Base-by-base conservation (phyloP, 2,329 filamentous ascomycete species). In the Pseudogymnoascus sp. region DNA sequence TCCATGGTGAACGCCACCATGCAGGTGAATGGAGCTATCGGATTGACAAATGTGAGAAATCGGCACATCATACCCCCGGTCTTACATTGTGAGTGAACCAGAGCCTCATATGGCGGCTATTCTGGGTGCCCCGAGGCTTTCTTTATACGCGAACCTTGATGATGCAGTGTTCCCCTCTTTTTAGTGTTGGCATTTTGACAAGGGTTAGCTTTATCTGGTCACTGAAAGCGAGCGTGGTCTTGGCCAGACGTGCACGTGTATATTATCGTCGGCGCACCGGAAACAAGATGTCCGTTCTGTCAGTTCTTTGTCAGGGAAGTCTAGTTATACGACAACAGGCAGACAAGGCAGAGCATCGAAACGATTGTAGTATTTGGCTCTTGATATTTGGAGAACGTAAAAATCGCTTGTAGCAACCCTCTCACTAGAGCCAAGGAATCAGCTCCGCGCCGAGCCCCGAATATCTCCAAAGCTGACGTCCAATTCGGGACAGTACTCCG, bases 141-240 rank as follows among this genome's bases (percentile, higher is more conserved):
- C 29, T 55, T 8, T 29, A 55, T 55, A 8, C 48, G 48, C 29
- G 29, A 55, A 55, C 9, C n/a, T 55, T 33, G 29, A 18, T 55
- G 29, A 21, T 55, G 29, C 5, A 9, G 29, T 33, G 15, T 13
- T 33, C 13, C 48, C 48, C 48, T 29, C 35, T 29, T 55, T 45
- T 55, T 55, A 21, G 48, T 55, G 48, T 55, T 55, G 29, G 15
- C n/a, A 55, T 55, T 55, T 55, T 21, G 48, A 18, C 29, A 55
- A 55, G 48, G 48, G 29, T 55, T 9, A 55, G 48, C 48, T 55
- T 55, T 33, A 10, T 31, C 48, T 55, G 48, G 29, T 33, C 29
- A 27, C n/a, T 33, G 10, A 9, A 7, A 18, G 12, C 15, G 48
- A 35, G 18, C 13, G 48, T 33, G 48, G 48, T 55, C 29, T 35